phyloP scores from a whole-genome alignment of 2,329 filamentous ascomycete species.

The Verticillium isaacii region DNA sequence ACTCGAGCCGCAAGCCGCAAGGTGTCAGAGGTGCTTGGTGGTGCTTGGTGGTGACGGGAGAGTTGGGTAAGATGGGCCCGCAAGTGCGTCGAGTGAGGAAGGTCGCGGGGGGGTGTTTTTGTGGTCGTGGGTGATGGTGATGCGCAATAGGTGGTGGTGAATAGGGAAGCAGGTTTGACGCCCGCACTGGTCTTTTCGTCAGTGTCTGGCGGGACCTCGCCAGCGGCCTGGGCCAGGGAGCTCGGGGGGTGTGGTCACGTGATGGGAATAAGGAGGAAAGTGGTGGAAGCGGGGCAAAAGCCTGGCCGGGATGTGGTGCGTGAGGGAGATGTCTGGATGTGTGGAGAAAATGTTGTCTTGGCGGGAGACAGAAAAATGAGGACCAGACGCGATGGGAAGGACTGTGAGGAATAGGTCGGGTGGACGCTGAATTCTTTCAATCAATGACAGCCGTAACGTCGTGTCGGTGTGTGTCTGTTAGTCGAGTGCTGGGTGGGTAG shows the following conservation, averaged over 20 bases:
- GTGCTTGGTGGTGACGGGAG: not conserved
- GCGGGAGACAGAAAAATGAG: too few species aligned
- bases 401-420: too few species aligned
- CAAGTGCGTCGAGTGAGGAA: not conserved
- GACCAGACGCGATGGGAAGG: too few species aligned
- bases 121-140: constrained; percentile 1
- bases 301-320: not conserved
- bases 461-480: too few species aligned
- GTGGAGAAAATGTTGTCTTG: not conserved
- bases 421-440: too few species aligned
- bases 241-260: not conserved
- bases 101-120: not conserved
- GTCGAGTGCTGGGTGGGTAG: not conserved
- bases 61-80: not conserved
- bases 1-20: not conserved
- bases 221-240: not conserved
- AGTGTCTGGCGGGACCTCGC: not conserved
- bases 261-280: not conserved
- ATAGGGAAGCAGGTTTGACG: not conserved
- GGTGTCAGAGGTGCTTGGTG: not conserved
- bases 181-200: not conserved
- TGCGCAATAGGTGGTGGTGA: not conserved
- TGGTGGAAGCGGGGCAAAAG: not conserved
- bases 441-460: too few species aligned
- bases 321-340: not conserved